A percentile compares a stretch with the other conserved stretches of the same genome.
Evolutionary conservation across 2,329 filamentous ascomycete species (phyloP).

Genomic region (Aspergillus texensis): DNA sequence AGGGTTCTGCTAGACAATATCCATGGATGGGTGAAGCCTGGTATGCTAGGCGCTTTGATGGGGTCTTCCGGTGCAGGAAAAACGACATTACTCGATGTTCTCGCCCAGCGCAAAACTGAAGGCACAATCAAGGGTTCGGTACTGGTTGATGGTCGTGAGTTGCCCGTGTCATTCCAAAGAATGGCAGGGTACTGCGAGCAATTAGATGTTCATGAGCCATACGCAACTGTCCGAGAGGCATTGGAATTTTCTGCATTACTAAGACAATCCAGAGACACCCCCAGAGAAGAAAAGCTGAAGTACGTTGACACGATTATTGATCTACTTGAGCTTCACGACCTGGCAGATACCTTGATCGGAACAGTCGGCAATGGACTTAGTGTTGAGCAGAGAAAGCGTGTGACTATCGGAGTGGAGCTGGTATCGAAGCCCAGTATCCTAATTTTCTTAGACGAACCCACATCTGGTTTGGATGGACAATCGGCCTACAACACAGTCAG

Average conservation of each 20-base stretch:
- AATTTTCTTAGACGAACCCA: constrained; percentile 72
- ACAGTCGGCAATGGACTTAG: constrained; percentile 48
- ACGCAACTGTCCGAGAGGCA: constrained; percentile 66
- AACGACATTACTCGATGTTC: constrained; percentile 71
- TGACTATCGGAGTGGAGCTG: constrained; percentile 73
- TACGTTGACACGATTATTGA: constrained; percentile 68
- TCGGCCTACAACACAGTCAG: constrained; percentile 67
- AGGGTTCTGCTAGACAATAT: constrained; percentile 67
- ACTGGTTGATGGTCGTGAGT: constrained; percentile 64
- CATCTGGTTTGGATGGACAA: constrained; percentile 68
- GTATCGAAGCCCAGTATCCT: constrained; percentile 68
- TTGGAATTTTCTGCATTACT: constrained; percentile 67
- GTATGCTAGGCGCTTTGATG: constrained; percentile 75
- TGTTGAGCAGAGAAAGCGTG: constrained; percentile 68
- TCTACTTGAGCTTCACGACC: constrained; percentile 62
- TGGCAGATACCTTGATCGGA: constrained; percentile 65
- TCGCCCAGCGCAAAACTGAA: constrained; percentile 69
- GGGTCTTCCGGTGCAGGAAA: constrained; percentile 80
- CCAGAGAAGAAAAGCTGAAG: constrained; percentile 61
- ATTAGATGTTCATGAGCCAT: constrained; percentile 68
- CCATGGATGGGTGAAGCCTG: constrained; percentile 76
- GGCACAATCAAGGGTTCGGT: constrained; percentile 66
- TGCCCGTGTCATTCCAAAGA: constrained; percentile 65
- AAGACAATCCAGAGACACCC: constrained; percentile 56
- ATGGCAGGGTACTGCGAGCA: constrained; percentile 71